These are phyloP conservation scores for Petasospora fabianii DNA, from an alignment of 1,139 yeast species.

Conservation along the genomic window DNA sequence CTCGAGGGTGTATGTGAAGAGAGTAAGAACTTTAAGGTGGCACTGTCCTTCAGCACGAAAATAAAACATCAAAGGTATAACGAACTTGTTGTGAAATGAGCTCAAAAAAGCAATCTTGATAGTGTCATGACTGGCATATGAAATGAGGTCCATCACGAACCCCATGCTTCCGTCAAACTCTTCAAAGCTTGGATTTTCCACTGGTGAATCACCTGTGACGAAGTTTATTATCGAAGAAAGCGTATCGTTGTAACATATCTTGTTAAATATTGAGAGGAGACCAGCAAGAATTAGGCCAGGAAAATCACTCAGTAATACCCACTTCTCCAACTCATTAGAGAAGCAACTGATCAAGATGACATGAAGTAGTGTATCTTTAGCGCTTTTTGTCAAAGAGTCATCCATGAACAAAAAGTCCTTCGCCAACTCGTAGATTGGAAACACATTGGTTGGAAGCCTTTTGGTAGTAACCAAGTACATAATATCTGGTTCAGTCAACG, in stretches of 20 bases:
- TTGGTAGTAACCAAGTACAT: conserved; percentile 5
- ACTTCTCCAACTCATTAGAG: conserved; percentile 11
- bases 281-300: conserved; percentile 15
- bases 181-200: background rate
- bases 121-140: conserved; percentile 8
- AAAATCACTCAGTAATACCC: conserved; percentile 19
- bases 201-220: background rate
- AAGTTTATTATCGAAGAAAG: background rate
- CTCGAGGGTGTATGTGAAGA: conserved; percentile 11
- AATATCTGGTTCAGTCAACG: conserved; percentile 14
- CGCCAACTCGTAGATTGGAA: conserved; percentile 18
- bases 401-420: conserved; percentile 16
- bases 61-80: conserved; percentile 8
- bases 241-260: conserved; percentile 8
- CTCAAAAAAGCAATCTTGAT: conserved; percentile 13
- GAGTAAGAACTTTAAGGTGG: conserved; percentile 5
- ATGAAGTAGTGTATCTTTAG: conserved; percentile 13
- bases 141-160: conserved; percentile 10
- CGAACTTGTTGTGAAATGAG: conserved; percentile 10
- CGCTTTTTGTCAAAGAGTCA: conserved; percentile 6
- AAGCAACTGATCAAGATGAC: conserved; percentile 11
- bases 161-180: conserved; percentile 10
- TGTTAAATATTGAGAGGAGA: conserved; percentile 11
- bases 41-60: background rate
- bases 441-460: conserved; percentile 3